Conservation (phyloP, 805 yeast species). For the Candida andamanensis region DNA sequence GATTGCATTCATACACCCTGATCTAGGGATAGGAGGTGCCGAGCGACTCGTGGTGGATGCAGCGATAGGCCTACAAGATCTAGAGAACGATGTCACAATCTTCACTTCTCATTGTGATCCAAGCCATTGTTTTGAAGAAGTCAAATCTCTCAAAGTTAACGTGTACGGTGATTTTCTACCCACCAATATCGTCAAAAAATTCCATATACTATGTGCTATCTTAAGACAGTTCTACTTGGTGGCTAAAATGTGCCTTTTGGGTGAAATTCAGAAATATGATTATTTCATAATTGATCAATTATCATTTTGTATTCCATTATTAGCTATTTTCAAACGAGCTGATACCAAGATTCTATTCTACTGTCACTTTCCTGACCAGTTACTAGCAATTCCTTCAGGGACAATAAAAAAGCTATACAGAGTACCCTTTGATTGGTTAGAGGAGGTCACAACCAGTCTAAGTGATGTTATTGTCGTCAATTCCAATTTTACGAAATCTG, state of each 20-base stretch:
- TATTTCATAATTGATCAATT: conserved; percentile 83
- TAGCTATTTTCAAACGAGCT: conserved; percentile 40
- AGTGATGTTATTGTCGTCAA: conserved; percentile 85
- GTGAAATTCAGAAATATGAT: conserved; percentile 53
- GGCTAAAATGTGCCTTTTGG: conserved; percentile 38
- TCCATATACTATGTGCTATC: conserved; percentile 78
- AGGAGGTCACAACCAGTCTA: conserved; percentile 69
- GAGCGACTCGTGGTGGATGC: conserved; percentile 96
- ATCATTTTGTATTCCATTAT: conserved; percentile 73
- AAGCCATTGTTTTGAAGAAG: conserved; percentile 88
- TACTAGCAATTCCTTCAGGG: conserved; percentile 56
- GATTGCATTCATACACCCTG: conserved; percentile 91
- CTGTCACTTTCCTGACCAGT: conserved; percentile 94
- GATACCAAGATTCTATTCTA: conserved; percentile 66
- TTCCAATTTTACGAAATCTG: conserved; percentile 71
- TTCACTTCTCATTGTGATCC: conserved; percentile 90
- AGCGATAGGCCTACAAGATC: conserved; percentile 76
- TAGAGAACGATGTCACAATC: conserved; percentile 58
- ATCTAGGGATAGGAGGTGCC: conserved; percentile 96
- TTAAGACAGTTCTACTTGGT: conserved; percentile 73
- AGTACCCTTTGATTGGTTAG: conserved; percentile 76
- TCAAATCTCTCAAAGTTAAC: conserved; percentile 54
- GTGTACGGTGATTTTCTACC: conserved; percentile 88
- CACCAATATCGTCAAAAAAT: conserved; percentile 55
- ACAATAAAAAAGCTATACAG: conserved; percentile 62